Base-by-base conservation (phyloP, 352 stramenopile species). In the Plasmopara halstedii region DNA sequence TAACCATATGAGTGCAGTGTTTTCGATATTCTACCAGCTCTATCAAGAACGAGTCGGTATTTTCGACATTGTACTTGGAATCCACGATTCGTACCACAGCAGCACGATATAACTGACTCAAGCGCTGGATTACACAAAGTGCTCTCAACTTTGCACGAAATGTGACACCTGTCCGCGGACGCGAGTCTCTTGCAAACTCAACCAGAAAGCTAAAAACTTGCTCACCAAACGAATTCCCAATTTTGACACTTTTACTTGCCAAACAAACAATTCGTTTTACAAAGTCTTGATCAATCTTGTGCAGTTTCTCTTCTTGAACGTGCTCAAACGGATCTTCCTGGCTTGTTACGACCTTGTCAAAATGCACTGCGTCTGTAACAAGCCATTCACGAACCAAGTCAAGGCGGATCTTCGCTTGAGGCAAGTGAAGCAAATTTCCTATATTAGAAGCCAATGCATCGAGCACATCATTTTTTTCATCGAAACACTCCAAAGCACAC, bases 321-420 rank as follows among this genome's bases (percentile, higher is more conserved):
- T 48, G 26, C 13, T 67, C 41, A 50, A 82, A 82, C 2, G 66
- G 52, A 35, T 60, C 48, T 33, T 70, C 60, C 7, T 50, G 46
- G 13, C 18, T 41, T 7, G 42, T 40, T 4, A 2, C n/a, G 9
- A 19, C 13, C 34, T 29, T 52, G 5, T 26, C 21, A 11, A 55
- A 38, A 34, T 64, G 33, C 22, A 75, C 46, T 20, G 64, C 68
- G 29, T 78, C 65, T 49, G 68, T 48, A 0, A 75, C 37, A n/a
- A 82, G 70, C 70, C 70, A 82, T 27, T 73, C 62, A 17, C 60
- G 54, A 39, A 80, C 46, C 27, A 82, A 39, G 21, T 80, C 59
- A 22, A 77, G 43, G 1, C 59, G 53, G 19, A 77, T 40, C 26
- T 64, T 59, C 14, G 31, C 26, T 19, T 56, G 52, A 15, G 41